These are phyloP conservation scores for Stagonosporopsis chrysanthemi DNA, from an alignment of 2,329 filamentous ascomycete genomes.

Conservation along the genomic window DNA sequence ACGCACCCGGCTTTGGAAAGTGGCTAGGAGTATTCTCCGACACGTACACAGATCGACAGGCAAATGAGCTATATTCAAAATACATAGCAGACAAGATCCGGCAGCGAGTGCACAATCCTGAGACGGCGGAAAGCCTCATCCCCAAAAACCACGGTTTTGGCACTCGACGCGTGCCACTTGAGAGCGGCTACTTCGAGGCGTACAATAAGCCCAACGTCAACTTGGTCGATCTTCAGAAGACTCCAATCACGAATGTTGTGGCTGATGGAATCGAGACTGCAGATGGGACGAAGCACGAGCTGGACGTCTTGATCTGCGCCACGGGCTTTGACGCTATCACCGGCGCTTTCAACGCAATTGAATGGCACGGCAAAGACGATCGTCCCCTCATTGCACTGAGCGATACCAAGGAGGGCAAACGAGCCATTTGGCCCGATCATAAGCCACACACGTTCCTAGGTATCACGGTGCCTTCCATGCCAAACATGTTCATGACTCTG, in stretches of 20 bases:
- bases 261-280: constrained; percentile 57
- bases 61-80: constrained; percentile 33
- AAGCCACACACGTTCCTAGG: constrained; percentile 35
- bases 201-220: constrained; percentile 56
- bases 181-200: constrained; percentile 49
- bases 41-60: constrained; percentile 32
- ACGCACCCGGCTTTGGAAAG: constrained; percentile 26
- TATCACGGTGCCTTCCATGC: constrained; percentile 30
- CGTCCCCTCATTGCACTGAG: constrained; percentile 31
- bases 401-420: constrained; percentile 15
- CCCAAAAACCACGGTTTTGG: constrained; percentile 45
- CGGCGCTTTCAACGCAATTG: constrained; percentile 36
- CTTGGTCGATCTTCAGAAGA: constrained; percentile 50
- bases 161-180: constrained; percentile 33
- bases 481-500: constrained; percentile 49
- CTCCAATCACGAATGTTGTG: constrained; percentile 57
- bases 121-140: constrained; percentile 52
- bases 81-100: constrained; percentile 49
- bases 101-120: constrained; percentile 50
- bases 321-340: constrained; percentile 54
- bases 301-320: constrained; percentile 61
- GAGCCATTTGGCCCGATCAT: constrained; percentile 32
- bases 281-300: constrained; percentile 53
- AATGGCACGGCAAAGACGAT: constrained; percentile 22
- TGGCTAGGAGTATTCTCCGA: constrained; percentile 28